phyloP scores from a whole-genome alignment of 2,329 filamentous ascomycete species.

The Xylariaceae sp. region DNA sequence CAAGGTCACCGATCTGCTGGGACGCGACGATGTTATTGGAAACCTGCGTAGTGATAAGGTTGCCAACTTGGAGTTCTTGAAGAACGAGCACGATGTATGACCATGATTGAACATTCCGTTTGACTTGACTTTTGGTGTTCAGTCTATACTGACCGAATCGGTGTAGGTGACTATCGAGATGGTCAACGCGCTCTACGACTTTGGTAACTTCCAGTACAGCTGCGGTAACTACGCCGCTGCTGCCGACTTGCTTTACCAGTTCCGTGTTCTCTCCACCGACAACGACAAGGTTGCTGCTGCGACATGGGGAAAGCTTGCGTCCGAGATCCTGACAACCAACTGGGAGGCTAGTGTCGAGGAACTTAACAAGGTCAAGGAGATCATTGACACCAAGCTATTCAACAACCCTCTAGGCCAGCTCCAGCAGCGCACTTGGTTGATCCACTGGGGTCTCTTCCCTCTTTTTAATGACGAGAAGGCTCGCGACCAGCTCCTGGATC shows the following conservation, averaged over 20 bases:
- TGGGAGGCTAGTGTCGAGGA: conserved; percentile 94
- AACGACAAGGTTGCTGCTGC: conserved; percentile 95
- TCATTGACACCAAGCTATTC: conserved; percentile 91
- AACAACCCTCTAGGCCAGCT: conserved; percentile 94
- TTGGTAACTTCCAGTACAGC: conserved; percentile 95
- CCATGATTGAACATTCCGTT: background rate
- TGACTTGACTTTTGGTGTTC: background rate
- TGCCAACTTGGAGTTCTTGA: conserved; percentile 95
- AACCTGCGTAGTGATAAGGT: conserved; percentile 95
- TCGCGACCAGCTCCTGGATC: conserved; percentile 84
- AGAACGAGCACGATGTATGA: conserved; percentile 85
- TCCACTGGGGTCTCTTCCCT: conserved; percentile 98
- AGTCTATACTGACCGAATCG: conserved; percentile 13
- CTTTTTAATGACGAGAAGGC: conserved; percentile 96
- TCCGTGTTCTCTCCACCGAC: conserved; percentile 95
- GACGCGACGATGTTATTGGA: conserved; percentile 82
- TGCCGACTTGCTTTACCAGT: conserved; percentile 91
- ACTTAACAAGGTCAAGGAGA: conserved; percentile 82
- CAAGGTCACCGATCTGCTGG: conserved; percentile 82
- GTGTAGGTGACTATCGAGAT: conserved; percentile 78
- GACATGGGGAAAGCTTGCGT: conserved; percentile 96
- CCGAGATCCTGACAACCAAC: conserved; percentile 88
- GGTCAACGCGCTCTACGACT: conserved; percentile 93
- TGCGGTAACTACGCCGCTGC: conserved; percentile 90
- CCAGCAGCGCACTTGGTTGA: conserved; percentile 91